A percentile compares a stretch with the other conserved stretches of the same genome.
These are phyloP conservation scores for Corynascus novoguineensis DNA, from an alignment of 495 filamentous ascomycete species.

Conservation along the genomic window DNA sequence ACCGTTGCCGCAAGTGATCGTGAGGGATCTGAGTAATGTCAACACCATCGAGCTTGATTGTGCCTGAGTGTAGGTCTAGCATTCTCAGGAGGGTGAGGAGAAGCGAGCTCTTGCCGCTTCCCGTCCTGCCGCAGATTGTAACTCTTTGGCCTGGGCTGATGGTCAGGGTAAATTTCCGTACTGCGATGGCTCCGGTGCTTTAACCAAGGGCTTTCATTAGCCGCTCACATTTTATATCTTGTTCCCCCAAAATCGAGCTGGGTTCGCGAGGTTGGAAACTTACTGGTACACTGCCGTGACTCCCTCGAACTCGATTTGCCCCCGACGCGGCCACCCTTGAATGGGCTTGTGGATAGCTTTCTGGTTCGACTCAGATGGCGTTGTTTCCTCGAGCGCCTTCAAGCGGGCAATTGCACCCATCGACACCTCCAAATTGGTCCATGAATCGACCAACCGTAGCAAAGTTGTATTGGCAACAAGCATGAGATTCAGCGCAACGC, in stretches of 20 bases:
- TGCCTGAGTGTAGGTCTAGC: slow-evolving; percentile 27
- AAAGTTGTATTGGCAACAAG: slow-evolving; percentile 32
- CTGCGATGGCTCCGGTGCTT: slow-evolving; percentile 19
- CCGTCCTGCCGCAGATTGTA: slow-evolving; percentile 32
- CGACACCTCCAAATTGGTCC: slow-evolving; percentile 47
- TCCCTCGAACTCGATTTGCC: slow-evolving; percentile 26
- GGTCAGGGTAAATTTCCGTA: slow-evolving; percentile 31
- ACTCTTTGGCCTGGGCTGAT: slow-evolving; percentile 34
- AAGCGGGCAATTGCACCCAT: slow-evolving; percentile 48
- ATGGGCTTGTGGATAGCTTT: slow-evolving; percentile 10
- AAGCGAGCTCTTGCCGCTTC: slow-evolving; percentile 38
- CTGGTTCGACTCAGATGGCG: slow-evolving; percentile 27
- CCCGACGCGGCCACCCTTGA: slow-evolving; percentile 32
- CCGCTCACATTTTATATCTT: background rate
- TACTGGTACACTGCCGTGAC: background rate
- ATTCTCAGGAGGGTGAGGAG: slow-evolving; percentile 35
- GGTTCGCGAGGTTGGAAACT: background rate
- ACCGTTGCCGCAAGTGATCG: slow-evolving; percentile 24
- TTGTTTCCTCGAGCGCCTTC: slow-evolving; percentile 34
- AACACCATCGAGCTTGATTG: slow-evolving; percentile 34
- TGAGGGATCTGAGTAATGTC: slow-evolving; percentile 27
- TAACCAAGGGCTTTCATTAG: background rate
- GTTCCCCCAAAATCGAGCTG: background rate
- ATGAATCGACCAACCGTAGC: slow-evolving; percentile 31
- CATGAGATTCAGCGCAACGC: slow-evolving; percentile 28